These are phyloP conservation scores for Fusarium redolens DNA, from an alignment of 2,329 filamentous ascomycete species.

Conservation along the genomic window DNA sequence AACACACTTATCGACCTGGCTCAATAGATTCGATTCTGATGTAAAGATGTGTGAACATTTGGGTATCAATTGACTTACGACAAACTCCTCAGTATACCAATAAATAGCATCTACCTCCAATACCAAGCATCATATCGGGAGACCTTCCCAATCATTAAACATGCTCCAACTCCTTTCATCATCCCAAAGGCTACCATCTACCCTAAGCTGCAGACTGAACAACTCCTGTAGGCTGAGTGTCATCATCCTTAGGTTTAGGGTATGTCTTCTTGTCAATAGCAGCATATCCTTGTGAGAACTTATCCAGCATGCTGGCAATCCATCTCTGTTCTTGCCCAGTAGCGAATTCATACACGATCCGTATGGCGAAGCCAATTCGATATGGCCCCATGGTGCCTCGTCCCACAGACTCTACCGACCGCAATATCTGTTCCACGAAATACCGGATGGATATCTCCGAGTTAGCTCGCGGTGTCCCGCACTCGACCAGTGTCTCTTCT, in stretches of 20 bases:
- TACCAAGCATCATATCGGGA: not conserved
- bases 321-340: constrained; percentile 50
- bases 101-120: not conserved
- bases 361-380: constrained; percentile 51
- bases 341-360: constrained; percentile 55
- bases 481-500: constrained; percentile 52
- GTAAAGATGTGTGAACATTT: not conserved
- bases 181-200: not conserved
- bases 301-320: constrained; percentile 48
- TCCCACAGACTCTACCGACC: constrained; percentile 53
- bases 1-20: not conserved
- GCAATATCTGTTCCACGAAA: constrained; percentile 49
- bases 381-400: constrained; percentile 53
- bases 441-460: constrained; percentile 43
- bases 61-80: not conserved
- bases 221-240: not conserved
- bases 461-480: constrained; percentile 41
- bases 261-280: constrained; percentile 47
- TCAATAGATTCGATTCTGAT: not conserved
- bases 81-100: not conserved
- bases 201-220: not conserved
- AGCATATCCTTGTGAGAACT: constrained; percentile 49
- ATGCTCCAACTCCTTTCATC: not conserved
- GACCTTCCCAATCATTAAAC: not conserved
- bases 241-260: constrained; percentile 40